Evolutionary conservation across 306 rosid genomes (phyloP), one percentile per base, ranked within the genome.

Genomic region (Cucumis melo): DNA sequence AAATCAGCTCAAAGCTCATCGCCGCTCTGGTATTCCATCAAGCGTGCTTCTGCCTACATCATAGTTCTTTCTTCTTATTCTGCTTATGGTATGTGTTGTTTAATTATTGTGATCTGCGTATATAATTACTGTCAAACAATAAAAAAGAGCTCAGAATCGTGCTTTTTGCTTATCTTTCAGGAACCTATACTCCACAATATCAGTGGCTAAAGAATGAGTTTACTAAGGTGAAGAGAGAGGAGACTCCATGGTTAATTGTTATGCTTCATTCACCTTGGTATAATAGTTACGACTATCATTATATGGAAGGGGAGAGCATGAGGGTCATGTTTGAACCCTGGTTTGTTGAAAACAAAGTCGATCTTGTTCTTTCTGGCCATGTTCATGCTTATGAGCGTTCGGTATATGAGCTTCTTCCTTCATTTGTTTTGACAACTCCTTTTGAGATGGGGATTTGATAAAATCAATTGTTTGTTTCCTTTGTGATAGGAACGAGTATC

Each of bases 201-300:
- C 27, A 39, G 44, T 83, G 88, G 91, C 82, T 87, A 65, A 39
- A 78, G 21, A 55, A 80, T 12, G 88, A 87, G 75, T 80, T 87
- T 11, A 65, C 80, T 21, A 87, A 83, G 42, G 87, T 85, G 76
- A 75, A 87, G 46, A 84, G 86, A 56, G 71, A 20, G 7, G 86
- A 87, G 79, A 87, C 91, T 20, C 87, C 87, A 11, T 83, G 91
- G 91, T 70, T 87, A 74, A 85, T 85, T 20, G 83, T 87, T 55
- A 84, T 85, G 48, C 46, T 85, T 27, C 89, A 87, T 53, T 7
- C 76, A 51, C 89, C 91, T 55, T 72, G 76, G 63, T 85, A 87
- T 64, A 82, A 48, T 36, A 85, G 86, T 56, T 72, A 85, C 62
- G 16, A 10, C 36, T n/a, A 34, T 70, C 91, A 85, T 73, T 86